Evolutionary conservation across 345 rosid species (phyloP).

Genomic region (Eucalyptus brandiana): DNA sequence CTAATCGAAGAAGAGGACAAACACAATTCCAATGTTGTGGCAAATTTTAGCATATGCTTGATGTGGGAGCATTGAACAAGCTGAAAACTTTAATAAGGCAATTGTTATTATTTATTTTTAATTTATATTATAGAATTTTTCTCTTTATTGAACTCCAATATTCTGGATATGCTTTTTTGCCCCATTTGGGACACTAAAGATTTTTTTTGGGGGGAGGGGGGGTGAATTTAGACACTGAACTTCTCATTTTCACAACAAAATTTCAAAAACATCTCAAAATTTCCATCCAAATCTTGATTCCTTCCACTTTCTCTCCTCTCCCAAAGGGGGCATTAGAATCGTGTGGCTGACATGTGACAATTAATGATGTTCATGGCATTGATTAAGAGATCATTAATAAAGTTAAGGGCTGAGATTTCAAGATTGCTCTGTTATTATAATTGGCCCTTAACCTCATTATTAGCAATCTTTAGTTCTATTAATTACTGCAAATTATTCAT

Average conservation of each 20-base stretch:
- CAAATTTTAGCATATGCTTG: not conserved
- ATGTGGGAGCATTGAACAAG: not conserved
- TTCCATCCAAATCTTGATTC: not conserved
- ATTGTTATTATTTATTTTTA: not conserved
- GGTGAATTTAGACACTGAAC: not conserved
- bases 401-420: not conserved
- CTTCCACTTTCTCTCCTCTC: not conserved
- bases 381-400: not conserved
- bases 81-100: not conserved
- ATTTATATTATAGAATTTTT: not conserved
- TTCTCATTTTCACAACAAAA: not conserved
- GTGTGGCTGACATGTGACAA: not conserved
- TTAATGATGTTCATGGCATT: not conserved
- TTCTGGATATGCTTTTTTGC: not conserved
- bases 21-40: not conserved
- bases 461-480: not conserved
- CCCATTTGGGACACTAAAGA: not conserved
- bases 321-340: not conserved
- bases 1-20: not conserved
- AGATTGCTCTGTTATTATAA: not conserved
- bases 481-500: not conserved
- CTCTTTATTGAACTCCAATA: not conserved
- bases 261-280: not conserved
- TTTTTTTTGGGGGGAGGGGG: too few species aligned
- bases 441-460: not conserved